Conservation (phyloP, 2,329 filamentous ascomycete genomes). For the Seiridium unicorne region DNA sequence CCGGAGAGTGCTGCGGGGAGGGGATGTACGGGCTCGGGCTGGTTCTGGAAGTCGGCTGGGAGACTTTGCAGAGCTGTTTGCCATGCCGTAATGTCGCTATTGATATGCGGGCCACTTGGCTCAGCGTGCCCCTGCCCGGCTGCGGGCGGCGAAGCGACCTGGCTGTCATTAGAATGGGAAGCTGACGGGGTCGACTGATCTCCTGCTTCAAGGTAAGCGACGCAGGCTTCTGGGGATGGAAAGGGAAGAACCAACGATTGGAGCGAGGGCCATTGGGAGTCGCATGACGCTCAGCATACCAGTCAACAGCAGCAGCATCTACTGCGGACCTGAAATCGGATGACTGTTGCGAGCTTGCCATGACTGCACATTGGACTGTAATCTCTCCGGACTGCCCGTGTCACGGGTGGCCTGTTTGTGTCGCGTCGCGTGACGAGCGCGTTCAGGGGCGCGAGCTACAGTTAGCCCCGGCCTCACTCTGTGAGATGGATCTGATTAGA, state of each 20-base stretch:
- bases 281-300: not conserved
- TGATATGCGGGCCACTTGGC: not conserved
- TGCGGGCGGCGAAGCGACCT: not conserved
- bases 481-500: too few species aligned
- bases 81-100: constrained; percentile 22
- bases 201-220: too few species aligned
- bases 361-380: not conserved
- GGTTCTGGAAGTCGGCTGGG: constrained; percentile 17
- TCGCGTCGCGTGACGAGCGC: not conserved
- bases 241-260: not conserved
- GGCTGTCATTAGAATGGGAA: not conserved
- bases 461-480: not conserved
- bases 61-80: constrained; percentile 17
- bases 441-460: not conserved
- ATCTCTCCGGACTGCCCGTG: not conserved
- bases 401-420: not conserved
- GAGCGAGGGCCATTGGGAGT: not conserved
- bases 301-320: not conserved
- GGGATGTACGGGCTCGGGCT: constrained; percentile 14
- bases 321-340: not conserved
- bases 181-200: too few species aligned
- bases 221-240: too few species aligned
- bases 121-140: not conserved
- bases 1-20: constrained; percentile 18
- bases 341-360: not conserved